These are phyloP conservation scores for Pseudomonodictys pantanalensis DNA, from an alignment of 495 filamentous ascomycete species.

Conservation along the genomic window DNA sequence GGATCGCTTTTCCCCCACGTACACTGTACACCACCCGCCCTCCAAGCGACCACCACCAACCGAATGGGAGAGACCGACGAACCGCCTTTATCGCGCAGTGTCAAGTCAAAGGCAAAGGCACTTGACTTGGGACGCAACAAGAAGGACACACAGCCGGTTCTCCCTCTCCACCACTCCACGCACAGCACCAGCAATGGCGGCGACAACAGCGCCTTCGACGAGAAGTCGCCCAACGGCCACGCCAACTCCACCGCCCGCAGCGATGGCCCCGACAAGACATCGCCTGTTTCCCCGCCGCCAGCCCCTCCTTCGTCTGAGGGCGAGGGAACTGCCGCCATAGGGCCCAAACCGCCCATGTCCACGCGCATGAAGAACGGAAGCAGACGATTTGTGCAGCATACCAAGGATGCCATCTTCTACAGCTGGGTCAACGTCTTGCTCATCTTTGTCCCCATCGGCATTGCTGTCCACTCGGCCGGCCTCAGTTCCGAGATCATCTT, in stretches of 20 bases:
- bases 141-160: constrained; percentile 17
- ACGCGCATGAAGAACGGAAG: constrained; percentile 31
- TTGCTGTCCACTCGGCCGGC: constrained; percentile 25
- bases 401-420: constrained; percentile 28
- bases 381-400: constrained; percentile 25
- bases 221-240: constrained; percentile 16
- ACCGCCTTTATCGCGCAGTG: constrained; percentile 28
- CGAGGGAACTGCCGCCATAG: constrained; percentile 28
- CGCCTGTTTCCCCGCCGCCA: constrained; percentile 20
- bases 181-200: constrained; percentile 5
- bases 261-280: constrained; percentile 28
- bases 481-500: constrained; percentile 30
- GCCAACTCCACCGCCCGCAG: constrained; percentile 10
- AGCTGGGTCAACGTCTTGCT: constrained; percentile 37
- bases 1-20: not conserved
- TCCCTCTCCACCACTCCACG: constrained; percentile 13
- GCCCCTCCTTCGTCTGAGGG: constrained; percentile 28
- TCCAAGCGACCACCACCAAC: constrained; percentile 6
- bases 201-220: not conserved
- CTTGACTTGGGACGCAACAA: constrained; percentile 27
- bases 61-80: constrained; percentile 38
- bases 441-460: constrained; percentile 36
- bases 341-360: constrained; percentile 23
- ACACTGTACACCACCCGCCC: not conserved
- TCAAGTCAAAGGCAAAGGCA: constrained; percentile 32